Percentiles rank a stretch among this genome's conserved stretches.
Conservation (phyloP, 1,284 basidiomycete species). For the Violaceomyces palustris region DNA sequence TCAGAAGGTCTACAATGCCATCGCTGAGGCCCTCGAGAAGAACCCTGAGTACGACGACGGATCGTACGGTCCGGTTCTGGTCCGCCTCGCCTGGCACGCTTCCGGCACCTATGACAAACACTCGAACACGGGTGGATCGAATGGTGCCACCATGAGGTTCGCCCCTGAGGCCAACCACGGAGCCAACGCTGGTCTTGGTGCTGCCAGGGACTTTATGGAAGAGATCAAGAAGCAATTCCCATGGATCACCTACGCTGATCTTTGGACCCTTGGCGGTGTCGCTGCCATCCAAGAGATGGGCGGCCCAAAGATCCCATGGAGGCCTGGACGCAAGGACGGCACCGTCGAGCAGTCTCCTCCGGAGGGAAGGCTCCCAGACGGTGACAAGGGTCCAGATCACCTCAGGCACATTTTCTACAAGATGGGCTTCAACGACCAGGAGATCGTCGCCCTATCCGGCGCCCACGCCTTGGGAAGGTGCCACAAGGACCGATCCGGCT, state of each 20-base stretch:
- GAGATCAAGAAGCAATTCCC: constrained; percentile 65
- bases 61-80: constrained; percentile 60
- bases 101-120: constrained; percentile 75
- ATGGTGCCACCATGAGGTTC: constrained; percentile 51
- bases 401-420: constrained; percentile 63
- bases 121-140: constrained; percentile 71
- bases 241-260: constrained; percentile 51
- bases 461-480: constrained; percentile 93
- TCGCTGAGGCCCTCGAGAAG: constrained; percentile 42
- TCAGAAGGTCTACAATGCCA: constrained; percentile 50
- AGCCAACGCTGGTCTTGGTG: constrained; percentile 78
- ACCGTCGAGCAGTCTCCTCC: constrained; percentile 61
- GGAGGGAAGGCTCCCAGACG: constrained; percentile 91
- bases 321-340: constrained; percentile 53
- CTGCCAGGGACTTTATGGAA: constrained; percentile 80
- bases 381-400: constrained; percentile 75
- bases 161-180: constrained; percentile 63
- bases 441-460: constrained; percentile 77
- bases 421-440: constrained; percentile 74
- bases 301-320: constrained; percentile 53
- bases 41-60: constrained; percentile 45
- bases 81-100: constrained; percentile 82
- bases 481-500: constrained; percentile 61
- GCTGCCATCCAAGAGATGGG: constrained; percentile 64
- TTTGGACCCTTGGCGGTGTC: constrained; percentile 55